These are phyloP conservation scores for Fusarium longipes DNA, from an alignment of 2,329 filamentous ascomycete species.

Conservation along the genomic window DNA sequence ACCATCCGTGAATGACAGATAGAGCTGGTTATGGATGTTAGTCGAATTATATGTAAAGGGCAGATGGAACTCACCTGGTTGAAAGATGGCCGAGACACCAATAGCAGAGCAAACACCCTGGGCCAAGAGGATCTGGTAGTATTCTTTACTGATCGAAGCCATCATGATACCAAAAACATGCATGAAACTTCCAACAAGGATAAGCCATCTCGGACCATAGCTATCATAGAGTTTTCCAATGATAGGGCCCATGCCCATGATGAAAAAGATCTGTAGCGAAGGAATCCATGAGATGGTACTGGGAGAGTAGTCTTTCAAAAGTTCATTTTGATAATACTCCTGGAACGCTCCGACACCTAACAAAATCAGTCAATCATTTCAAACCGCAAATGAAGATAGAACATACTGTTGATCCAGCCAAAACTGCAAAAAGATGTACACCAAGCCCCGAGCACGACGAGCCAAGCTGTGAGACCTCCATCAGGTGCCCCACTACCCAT, in stretches of 20 bases:
- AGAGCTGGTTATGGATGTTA: conserved; percentile 39
- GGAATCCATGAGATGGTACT: conserved; percentile 72
- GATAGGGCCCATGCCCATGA: conserved; percentile 67
- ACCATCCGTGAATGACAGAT: conserved; percentile 51
- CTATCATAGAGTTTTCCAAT: conserved; percentile 72
- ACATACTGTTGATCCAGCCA: conserved; percentile 60
- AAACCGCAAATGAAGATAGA: background rate
- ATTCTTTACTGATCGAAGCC: conserved; percentile 61
- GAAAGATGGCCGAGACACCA: conserved; percentile 51
- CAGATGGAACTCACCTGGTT: conserved; percentile 38
- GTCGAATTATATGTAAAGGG: fast-evolving
- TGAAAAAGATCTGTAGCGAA: conserved; percentile 65
- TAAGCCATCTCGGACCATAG: conserved; percentile 68
- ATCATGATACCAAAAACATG: conserved; percentile 74
- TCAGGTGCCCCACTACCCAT: conserved; percentile 17
- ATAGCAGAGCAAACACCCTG: conserved; percentile 55
- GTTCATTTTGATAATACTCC: conserved; percentile 65
- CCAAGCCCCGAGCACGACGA: conserved; percentile 55
- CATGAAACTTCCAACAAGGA: conserved; percentile 63
- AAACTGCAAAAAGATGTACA: conserved; percentile 56
- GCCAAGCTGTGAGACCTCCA: conserved; percentile 50
- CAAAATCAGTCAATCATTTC: background rate
- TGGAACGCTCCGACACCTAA: conserved; percentile 65
- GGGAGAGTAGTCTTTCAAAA: conserved; percentile 60
- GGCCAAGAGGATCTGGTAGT: conserved; percentile 56